A percentile compares a stretch with the other conserved stretches of the same genome.
phyloP scores from a whole-genome alignment of 23 red algal genomes.

The Cyanidiococcus yangmingshanensis region DNA sequence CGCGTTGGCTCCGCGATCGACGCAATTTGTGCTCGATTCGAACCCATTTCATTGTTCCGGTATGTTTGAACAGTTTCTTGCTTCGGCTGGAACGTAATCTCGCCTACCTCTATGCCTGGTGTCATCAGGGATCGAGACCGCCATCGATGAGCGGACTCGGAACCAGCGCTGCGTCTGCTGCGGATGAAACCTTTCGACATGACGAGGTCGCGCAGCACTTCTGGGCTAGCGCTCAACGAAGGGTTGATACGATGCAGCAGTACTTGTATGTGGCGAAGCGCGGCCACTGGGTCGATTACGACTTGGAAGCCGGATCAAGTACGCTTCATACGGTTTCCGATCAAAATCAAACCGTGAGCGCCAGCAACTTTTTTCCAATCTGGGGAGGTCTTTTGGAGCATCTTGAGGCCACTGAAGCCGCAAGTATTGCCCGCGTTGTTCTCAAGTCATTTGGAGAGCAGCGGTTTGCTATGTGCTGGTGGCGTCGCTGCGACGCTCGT shows the following conservation, averaged over 20 bases:
- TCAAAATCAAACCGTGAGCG: constrained; percentile 11
- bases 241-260: constrained; percentile 29
- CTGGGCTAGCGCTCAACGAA: constrained; percentile 1
- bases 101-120: not conserved
- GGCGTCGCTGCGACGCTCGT: constrained; percentile 43
- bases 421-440: not conserved
- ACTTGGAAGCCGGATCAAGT: constrained; percentile 21
- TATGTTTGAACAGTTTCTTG: constrained; percentile 71
- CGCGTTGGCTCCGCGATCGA: constrained; percentile 55
- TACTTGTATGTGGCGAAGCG: constrained; percentile 37
- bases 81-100: constrained; percentile 34
- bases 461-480: constrained; percentile 38
- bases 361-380: constrained; percentile 55
- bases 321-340: not conserved
- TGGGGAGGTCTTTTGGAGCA: constrained; percentile 41
- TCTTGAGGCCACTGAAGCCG: not conserved
- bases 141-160: not conserved
- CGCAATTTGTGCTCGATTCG: constrained; percentile 24
- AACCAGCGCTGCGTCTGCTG: not conserved
- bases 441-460: constrained; percentile 11
- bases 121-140: not conserved
- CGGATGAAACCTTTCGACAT: not conserved
- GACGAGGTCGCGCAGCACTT: not conserved
- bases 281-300: constrained; percentile 61
- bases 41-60: constrained; percentile 50